Base-by-base conservation (phyloP, 345 rosid species). In the Pugionium dolabratum region DNA sequence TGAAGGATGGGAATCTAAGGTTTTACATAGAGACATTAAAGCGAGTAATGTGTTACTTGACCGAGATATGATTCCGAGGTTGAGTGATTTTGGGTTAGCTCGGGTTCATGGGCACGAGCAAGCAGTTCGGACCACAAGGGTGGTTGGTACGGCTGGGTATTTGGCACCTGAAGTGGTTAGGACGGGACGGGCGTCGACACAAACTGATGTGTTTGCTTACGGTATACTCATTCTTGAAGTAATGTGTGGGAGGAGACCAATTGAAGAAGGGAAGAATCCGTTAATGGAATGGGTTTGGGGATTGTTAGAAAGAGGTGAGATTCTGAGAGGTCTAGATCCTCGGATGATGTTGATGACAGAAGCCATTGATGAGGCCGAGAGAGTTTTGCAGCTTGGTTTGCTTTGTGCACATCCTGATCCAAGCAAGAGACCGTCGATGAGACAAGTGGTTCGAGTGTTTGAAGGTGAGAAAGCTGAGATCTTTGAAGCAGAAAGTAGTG, bases 61-160 rank as follows among this genome's bases (percentile, higher is more conserved):
- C 40, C 5, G 7, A 6, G 89, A 92, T 3, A 83, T 87, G 95
- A 75, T 77, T 28, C 95, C 87, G 0, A 80, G 86, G 71, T 59
- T 84, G 5, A 93, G 96, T 34, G 95, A 84, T 73, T 89, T 89
- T 3, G 96, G 93, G 36, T 27, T 84, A 70, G 91, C 96, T 37
- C 59, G 96, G 44, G 82, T 89, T 76, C 96, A 82, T 55, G 80
- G 75, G 7, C 95, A 86, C 2, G 81, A 78, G 1, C 84, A 82
- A 47, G 79, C 69, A 5, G 79, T 83, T 25, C 74, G 78, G 77
- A 87, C 95, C 6, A 92, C 91, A 0, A 75, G 83, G 0, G 93
- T 89, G 55, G 92, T 86, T 1, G 86, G 95, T 48, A 87, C 95
- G 0, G 79, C 81, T 0, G 98, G 98, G 2, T 92, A 86, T 75